phyloP scores from a whole-genome alignment of 106 monocot genomes.

The Dendrobium nobile region DNA sequence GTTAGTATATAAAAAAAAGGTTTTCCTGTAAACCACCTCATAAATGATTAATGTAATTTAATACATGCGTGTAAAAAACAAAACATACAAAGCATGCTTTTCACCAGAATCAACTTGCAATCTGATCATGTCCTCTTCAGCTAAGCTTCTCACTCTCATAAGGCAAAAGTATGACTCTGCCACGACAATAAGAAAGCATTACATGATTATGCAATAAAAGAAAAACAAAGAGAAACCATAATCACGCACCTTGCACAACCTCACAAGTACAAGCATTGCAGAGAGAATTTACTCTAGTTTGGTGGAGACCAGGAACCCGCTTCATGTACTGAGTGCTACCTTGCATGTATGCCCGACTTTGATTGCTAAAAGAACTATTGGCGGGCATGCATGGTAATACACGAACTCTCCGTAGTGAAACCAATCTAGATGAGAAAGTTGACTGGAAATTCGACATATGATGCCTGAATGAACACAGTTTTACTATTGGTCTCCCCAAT shows the following conservation, averaged over 20 bases:
- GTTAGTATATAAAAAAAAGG: neutral
- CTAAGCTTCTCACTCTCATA: constrained; percentile 72
- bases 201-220: neutral
- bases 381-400: constrained; percentile 56
- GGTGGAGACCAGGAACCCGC: constrained; percentile 74
- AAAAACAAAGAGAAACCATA: neutral
- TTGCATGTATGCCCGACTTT: constrained; percentile 85
- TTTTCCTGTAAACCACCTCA: neutral
- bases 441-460: constrained; percentile 72
- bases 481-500: constrained; percentile 32
- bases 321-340: constrained; percentile 82
- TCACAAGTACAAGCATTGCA: constrained; percentile 67
- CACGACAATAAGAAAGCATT: neutral
- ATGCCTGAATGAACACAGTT: constrained; percentile 46
- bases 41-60: neutral
- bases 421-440: constrained; percentile 68
- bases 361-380: constrained; percentile 57
- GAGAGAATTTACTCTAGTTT: constrained; percentile 66
- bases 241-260: constrained; percentile 27
- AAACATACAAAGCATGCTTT: constrained; percentile 84
- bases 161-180: constrained; percentile 63
- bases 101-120: constrained; percentile 93
- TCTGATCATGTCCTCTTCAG: constrained; percentile 46
- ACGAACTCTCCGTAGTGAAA: constrained; percentile 56
- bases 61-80: neutral